Base-by-base conservation (phyloP, 495 filamentous ascomycete species). In the Lineolata rhizophorae region DNA sequence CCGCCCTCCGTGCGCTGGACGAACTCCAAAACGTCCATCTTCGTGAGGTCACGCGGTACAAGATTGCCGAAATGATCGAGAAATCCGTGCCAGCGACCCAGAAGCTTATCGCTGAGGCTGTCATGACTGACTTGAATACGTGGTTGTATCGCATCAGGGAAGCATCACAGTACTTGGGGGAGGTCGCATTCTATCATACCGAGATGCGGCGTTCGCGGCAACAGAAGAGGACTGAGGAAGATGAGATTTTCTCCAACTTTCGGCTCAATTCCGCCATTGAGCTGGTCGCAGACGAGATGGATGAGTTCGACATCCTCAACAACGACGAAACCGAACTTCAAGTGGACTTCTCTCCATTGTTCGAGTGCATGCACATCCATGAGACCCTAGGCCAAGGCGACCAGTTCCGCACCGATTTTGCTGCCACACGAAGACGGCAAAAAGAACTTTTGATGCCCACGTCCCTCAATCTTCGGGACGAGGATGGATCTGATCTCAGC, bases 101-200 rank as follows among this genome's bases (percentile, higher is more conserved):
- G 46, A 79, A 74, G 40, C 69, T 84, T 18, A 91, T 99, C 34
- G 82, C 84, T 2, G 85, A 95, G 43, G 79, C 81, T 2, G 87
- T 99, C 35, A 94, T 94, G 90, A 74, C 70, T 1, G 87, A 99
- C 52, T 53, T 99, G 21, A 95, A 94, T 49, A 93, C 79, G 1
- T 99, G 87, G 87, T 60, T 99, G n/a, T 95, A 72, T 47, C 72
- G 79, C 18, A 91, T 99, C 37, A 71, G 90, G 35, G 90, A 95
- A 49, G 90, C 83, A 20, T 91, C 83, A 0, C 83, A 92, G 38
- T 91, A 85, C 34, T 58, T 99, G 15, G 87, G 87, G 2, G 84
- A 95, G 51, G 76, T 99, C n/a, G 83, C 87, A 15, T 83, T 99
- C 47, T 93, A 83, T 45, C 79, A 91, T 44, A 95, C 87, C 0